Base-by-base conservation (phyloP, 2,329 filamentous ascomycete genomes). In the Esteya vermicola region DNA sequence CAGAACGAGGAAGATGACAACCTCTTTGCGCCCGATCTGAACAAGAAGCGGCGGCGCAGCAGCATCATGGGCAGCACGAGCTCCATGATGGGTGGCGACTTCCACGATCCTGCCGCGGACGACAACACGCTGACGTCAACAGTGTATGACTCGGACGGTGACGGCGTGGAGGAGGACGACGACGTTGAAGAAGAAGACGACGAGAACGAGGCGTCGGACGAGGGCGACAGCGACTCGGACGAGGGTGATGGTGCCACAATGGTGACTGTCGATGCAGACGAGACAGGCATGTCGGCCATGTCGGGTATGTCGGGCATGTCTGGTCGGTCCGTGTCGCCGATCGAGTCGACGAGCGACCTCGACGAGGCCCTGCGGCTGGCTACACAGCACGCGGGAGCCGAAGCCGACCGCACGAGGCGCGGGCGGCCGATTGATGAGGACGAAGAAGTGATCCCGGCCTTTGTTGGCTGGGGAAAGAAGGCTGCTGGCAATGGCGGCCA, bases 221-320 rank as follows among this genome's bases (percentile, higher is more conserved):
- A 59, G 21, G 67, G 66, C 27, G 67, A 64, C 20, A 71, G 67
- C 34, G 63, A 65, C 36, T 71, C 70, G 9, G 71, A 81, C 45
- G 80, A 84, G 33, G 46, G 44, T n/a, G 78, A 80, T 37, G 81
- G 84, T 47, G 81, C 77, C 23, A 88, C 83, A 1, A 80, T 84
- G 57, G 85, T 88, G 77, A 89, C 79, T 27, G 64, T 93, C 33
- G 84, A 89, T 44, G 67, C 83, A 16, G 83, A 91, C 42, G 82
- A 88, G 49, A 72, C 80, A n/a, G 46, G 85, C 81, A 2, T 74
- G 21, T 82, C 81, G 14, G 62, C 75, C 33, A 72, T 67, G 33
- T 82, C 81, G 19, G 39, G 20, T n/a, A 36, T 45, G n/a, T 45
- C 45, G 10, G 39, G 20, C 20, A 72, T 67, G 27, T 70, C 71